Base-by-base conservation (phyloP, 2,329 filamentous ascomycete genomes). In the Arthrobotrys sinensis region DNA sequence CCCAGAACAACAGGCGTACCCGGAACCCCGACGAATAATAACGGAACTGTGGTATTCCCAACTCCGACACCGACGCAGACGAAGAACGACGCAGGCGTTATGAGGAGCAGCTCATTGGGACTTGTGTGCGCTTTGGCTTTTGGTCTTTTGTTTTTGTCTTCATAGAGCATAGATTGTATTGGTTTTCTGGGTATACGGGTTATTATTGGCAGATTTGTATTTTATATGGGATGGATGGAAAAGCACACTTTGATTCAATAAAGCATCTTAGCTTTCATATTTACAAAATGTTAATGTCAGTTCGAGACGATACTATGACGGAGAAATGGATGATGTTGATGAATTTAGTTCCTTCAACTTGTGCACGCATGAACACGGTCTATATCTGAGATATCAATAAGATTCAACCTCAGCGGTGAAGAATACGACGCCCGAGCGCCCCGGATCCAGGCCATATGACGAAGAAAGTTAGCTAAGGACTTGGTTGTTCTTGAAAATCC, bases 21-120 rank as follows among this genome's bases (percentile, higher is more conserved):
- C 10, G 50, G 40, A 4, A 62, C 57, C 3, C 57, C 65, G 7
- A 52, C 57, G 5, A 50, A 7, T 10, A 43, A 28, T 40, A 78
- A 71, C 32, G 62, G 32, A 16, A 72, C 75, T 19, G 36, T 60
- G 10, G 52, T 32, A 3, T 67, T 77, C 14, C 73, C 67, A 4
- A 72, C 40, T 4, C 73, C 73, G 12, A 34, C 43, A 8, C 67
- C 75, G 11, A 65, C 65, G 2, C 36, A 70, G 34, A 78, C 75
- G 12, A 53, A 67, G 36, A 72, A 43, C 36, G 50, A 28, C 3
- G 75, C 50, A 2, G 34, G 32, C 3, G 36, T 10, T 2, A n/a
- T 64, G 16, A 48, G 24, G 6, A 36, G 46, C 34, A 70, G 65
- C 11, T 8, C 57, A 1, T 66, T 62, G 5, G 16, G 38, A 12